Percentiles rank a stretch among this genome's conserved stretches.
These are phyloP conservation scores for Alternaria consortialis DNA, from an alignment of 2,329 filamentous ascomycete genomes.

Conservation along the genomic window DNA sequence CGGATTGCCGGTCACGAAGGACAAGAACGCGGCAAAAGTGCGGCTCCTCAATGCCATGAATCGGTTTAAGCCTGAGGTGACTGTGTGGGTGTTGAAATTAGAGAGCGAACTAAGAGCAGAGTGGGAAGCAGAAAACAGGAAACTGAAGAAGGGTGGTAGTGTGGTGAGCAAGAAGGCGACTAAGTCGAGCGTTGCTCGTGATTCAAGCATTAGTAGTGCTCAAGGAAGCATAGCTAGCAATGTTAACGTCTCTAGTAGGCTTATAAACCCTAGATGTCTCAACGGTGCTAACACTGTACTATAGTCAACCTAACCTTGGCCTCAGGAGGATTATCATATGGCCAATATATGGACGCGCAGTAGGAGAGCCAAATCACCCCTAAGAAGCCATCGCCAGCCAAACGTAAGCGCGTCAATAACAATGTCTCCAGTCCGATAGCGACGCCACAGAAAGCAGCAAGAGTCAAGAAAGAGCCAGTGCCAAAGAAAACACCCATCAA, in stretches of 20 bases:
- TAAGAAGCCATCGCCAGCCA: neutral
- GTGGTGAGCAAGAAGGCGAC: neutral
- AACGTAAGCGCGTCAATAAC: slow-evolving; percentile 13
- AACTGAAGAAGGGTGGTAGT: slow-evolving; percentile 52
- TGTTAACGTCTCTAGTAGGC: slow-evolving; percentile 26
- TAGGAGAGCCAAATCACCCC: neutral
- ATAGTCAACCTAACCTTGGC: slow-evolving; percentile 16
- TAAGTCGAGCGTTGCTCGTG: neutral
- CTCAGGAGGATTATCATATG: neutral
- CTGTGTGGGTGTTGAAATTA: slow-evolving; percentile 58
- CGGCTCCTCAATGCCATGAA: slow-evolving; percentile 67
- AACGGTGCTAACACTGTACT: neutral
- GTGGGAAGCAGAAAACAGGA: slow-evolving; percentile 62
- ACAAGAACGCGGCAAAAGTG: slow-evolving; percentile 67
- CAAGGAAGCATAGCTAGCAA: neutral
- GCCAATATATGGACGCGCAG: neutral
- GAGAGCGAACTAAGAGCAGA: slow-evolving; percentile 67
- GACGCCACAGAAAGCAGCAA: slow-evolving; percentile 10
- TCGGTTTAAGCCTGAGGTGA: slow-evolving; percentile 59
- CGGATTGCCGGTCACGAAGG: slow-evolving; percentile 64
- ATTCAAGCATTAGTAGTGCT: neutral
- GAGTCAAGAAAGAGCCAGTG: slow-evolving; percentile 12
- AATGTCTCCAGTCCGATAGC: neutral
- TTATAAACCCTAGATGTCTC: neutral
- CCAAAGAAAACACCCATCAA: neutral